Evolutionary conservation across 306 rosid genomes (phyloP).

Genomic region (Pyrus bretschneideri): DNA sequence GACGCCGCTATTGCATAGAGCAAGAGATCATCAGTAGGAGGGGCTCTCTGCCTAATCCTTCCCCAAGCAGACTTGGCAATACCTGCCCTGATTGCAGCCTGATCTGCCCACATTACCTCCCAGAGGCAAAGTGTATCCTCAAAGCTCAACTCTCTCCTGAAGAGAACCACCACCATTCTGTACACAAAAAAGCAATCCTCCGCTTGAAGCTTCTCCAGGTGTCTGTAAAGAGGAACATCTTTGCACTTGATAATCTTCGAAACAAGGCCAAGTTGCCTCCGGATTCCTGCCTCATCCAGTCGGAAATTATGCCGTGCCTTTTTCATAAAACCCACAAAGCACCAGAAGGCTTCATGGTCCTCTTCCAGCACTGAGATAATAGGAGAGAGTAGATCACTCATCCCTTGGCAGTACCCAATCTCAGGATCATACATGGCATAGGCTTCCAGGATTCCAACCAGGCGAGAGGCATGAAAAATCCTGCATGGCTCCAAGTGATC

Average conservation of each 20-base stretch:
- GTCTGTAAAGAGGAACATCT: conserved; percentile 19
- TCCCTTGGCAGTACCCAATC: conserved; percentile 26
- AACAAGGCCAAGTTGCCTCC: conserved; percentile 20
- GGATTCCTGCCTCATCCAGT: conserved; percentile 21
- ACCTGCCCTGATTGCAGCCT: conserved; percentile 21
- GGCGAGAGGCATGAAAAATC: conserved; percentile 21
- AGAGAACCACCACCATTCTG: conserved; percentile 28
- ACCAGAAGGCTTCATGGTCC: conserved; percentile 24
- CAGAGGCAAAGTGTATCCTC: conserved; percentile 23
- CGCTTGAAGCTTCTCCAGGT: conserved; percentile 25
- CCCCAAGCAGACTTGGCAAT: conserved; percentile 15
- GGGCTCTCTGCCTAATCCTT: conserved; percentile 21
- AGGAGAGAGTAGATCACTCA: conserved; percentile 25
- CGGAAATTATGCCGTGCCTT: conserved; percentile 26
- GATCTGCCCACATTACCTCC: conserved; percentile 28
- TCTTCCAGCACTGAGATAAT: conserved; percentile 22
- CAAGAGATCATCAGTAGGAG: conserved; percentile 18
- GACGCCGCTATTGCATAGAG: conserved; percentile 19
- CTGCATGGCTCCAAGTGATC: conserved; percentile 17
- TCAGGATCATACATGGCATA: conserved; percentile 19
- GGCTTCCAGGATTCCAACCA: conserved; percentile 22
- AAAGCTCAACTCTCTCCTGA: conserved; percentile 22
- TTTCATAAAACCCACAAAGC: conserved; percentile 26
- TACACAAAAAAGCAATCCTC: conserved; percentile 24
- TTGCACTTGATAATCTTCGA: conserved; percentile 23